Conservation (phyloP, 176 grass and related monocot species). For the Urochloa ruziziensis region DNA sequence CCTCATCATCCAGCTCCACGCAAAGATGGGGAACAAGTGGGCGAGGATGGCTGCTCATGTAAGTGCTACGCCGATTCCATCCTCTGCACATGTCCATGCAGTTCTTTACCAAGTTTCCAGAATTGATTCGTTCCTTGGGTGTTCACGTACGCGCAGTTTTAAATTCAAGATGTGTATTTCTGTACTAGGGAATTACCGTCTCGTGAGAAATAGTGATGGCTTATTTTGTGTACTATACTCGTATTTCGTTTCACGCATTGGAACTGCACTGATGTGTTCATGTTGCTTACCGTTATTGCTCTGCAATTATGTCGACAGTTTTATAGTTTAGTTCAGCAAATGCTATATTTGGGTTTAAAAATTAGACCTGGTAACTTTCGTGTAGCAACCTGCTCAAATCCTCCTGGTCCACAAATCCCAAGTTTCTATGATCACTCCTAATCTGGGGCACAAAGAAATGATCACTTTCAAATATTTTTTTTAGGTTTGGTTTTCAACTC, state of each 20-base stretch:
- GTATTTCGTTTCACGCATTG: constrained; percentile 8
- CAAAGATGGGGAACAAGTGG: constrained; percentile 89
- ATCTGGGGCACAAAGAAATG: neutral
- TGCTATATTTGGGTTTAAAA: neutral
- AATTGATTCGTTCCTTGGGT: constrained; percentile 6
- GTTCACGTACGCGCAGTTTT: constrained; percentile 13
- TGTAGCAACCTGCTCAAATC: constrained; percentile 14
- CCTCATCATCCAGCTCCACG: constrained; percentile 82
- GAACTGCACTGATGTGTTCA: neutral
- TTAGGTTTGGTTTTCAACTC: constrained; percentile 15
- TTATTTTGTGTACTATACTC: neutral
- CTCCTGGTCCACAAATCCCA: neutral
- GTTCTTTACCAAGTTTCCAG: constrained; percentile 16
- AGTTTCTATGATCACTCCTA: neutral
- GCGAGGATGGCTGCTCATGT: constrained; percentile 82
- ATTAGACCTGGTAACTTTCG: neutral
- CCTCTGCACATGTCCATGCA: neutral
- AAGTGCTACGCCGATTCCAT: constrained; percentile 38
- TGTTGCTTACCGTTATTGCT: neutral
- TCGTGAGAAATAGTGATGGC: neutral
- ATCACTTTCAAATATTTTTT: constrained; percentile 21
- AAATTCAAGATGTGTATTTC: neutral
- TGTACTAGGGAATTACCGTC: neutral
- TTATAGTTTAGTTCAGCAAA: neutral
- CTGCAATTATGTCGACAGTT: neutral